phyloP scores from a whole-genome alignment of 148 eudicot genomes.

The Silene latifolia region DNA sequence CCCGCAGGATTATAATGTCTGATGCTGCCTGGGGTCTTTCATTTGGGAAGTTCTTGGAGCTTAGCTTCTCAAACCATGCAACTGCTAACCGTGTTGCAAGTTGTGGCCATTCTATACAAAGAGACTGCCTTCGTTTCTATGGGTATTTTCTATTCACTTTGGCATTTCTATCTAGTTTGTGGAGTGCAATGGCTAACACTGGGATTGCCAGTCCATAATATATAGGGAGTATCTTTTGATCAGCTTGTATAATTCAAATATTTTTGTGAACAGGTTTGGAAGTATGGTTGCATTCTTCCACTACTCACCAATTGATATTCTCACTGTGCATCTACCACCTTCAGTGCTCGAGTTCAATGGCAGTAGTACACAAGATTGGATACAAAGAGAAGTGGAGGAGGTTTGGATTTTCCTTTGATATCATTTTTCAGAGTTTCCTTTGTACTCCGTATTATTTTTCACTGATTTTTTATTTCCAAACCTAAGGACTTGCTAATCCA shows the following conservation, averaged over 20 bases:
- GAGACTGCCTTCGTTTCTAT: conserved; percentile 93
- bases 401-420: conserved; percentile 20
- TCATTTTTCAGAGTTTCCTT: background rate
- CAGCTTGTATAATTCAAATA: background rate
- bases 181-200: background rate
- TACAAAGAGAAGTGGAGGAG: conserved; percentile 70
- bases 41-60: conserved; percentile 94
- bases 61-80: conserved; percentile 90
- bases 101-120: conserved; percentile 98
- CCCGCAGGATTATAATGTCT: conserved; percentile 78
- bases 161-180: background rate
- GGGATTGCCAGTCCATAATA: background rate
- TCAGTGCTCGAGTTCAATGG: conserved; percentile 68
- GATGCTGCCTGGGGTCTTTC: conserved; percentile 99
- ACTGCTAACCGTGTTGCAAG: conserved; percentile 94
- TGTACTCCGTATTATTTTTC: background rate
- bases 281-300: conserved; percentile 87
- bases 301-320: conserved; percentile 85
- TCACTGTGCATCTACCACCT: conserved; percentile 77
- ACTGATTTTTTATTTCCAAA: background rate
- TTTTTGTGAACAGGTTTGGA: conserved; percentile 58
- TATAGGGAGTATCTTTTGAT: background rate
- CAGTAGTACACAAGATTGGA: conserved; percentile 54
- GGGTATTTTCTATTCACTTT: conserved; percentile 43
- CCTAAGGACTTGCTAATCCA: too few relatives aligned